A percentile compares a stretch with the other conserved stretches of the same genome.
Evolutionary conservation across 108 stramenopile species (phyloP).

Genomic region (Chaetoceros tenuissimus): DNA sequence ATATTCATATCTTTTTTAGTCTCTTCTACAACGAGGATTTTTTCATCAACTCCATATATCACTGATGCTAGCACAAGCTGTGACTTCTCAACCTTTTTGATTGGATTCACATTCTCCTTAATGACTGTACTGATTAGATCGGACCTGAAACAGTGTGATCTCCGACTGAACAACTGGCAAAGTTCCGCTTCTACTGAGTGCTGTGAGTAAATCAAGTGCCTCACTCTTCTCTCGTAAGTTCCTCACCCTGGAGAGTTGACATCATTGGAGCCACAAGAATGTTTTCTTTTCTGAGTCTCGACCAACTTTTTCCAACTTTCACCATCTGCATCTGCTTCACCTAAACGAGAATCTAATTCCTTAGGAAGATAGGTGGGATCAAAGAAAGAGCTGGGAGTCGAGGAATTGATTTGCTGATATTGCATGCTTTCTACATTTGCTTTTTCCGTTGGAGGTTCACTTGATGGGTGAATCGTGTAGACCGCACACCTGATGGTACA

Average conservation of each 20-base stretch:
- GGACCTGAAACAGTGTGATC: slow-evolving; percentile 79
- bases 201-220: slow-evolving; percentile 81
- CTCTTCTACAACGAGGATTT: slow-evolving; percentile 30
- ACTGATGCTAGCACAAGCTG: slow-evolving; percentile 50
- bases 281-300: slow-evolving; percentile 37
- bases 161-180: slow-evolving; percentile 48
- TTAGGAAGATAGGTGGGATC: slow-evolving; percentile 66
- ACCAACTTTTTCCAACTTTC: slow-evolving; percentile 41
- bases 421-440: not conserved
- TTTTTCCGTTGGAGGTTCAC: not conserved
- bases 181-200: slow-evolving; percentile 67
- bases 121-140: slow-evolving; percentile 67
- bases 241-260: slow-evolving; percentile 17
- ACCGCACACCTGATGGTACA: not conserved
- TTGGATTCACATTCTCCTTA: slow-evolving; percentile 79
- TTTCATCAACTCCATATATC: slow-evolving; percentile 41
- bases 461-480: not conserved
- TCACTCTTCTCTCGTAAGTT: slow-evolving; percentile 48
- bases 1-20: too few species aligned
- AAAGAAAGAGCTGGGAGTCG: not conserved
- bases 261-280: slow-evolving; percentile 23
- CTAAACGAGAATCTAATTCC: slow-evolving; percentile 47
- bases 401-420: not conserved
- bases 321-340: slow-evolving; percentile 29
- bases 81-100: slow-evolving; percentile 70